A percentile compares a stretch with the other conserved stretches of the same genome.
phyloP scores from a whole-genome alignment of 495 filamentous ascomycete genomes.

The Aspergillus haitiensis region DNA sequence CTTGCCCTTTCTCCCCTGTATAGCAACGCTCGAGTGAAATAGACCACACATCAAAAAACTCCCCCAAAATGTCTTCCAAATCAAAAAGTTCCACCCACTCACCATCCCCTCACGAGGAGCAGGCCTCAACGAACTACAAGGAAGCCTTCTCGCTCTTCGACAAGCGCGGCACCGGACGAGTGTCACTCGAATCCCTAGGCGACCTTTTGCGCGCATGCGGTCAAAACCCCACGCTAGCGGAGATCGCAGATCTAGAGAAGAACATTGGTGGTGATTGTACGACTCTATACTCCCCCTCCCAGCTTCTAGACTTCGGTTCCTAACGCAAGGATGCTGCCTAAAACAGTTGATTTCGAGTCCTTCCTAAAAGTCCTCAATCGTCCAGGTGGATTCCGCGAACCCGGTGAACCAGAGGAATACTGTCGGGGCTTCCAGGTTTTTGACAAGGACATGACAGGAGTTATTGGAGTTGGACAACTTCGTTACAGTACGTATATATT shows the following conservation, averaged over 20 bases:
- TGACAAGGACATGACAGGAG: constrained; percentile 97
- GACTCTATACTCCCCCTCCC: constrained; percentile 31
- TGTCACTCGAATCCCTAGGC: constrained; percentile 79
- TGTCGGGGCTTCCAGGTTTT: constrained; percentile 98
- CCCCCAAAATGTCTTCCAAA: constrained; percentile 22
- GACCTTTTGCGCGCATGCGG: constrained; percentile 95
- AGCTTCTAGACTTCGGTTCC: background rate
- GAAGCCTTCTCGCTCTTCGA: constrained; percentile 99
- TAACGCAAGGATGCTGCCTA: background rate
- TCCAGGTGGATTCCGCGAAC: constrained; percentile 96
- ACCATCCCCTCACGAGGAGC: constrained; percentile 41
- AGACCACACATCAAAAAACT: background rate
- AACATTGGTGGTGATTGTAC: constrained; percentile 84
- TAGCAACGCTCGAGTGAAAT: background rate
- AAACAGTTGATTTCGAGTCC: constrained; percentile 91
- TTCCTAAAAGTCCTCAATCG: constrained; percentile 95
- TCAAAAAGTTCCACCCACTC: constrained; percentile 15
- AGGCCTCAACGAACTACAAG: constrained; percentile 99
- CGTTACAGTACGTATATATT: constrained; percentile 66
- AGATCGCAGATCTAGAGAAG: constrained; percentile 88
- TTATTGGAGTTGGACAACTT: constrained; percentile 94
- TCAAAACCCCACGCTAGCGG: constrained; percentile 92
- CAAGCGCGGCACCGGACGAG: constrained; percentile 92
- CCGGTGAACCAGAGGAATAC: constrained; percentile 96
- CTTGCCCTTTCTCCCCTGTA: constrained; percentile 7